phyloP scores from a whole-genome alignment of 1,139 yeast genomes.

The Hemisphaericaspora xylofermentans region DNA sequence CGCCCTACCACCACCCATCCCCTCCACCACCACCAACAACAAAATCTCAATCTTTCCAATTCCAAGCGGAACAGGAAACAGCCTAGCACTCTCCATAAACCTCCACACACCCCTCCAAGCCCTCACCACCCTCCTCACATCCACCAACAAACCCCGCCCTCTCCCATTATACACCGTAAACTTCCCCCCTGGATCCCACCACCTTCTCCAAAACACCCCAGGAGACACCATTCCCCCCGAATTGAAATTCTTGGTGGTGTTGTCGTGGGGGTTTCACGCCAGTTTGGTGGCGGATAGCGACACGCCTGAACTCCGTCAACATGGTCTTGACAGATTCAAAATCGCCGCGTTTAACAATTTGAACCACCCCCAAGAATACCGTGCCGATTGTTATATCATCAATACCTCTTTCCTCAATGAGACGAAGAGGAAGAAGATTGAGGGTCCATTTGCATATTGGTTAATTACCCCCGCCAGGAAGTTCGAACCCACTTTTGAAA shows the following conservation, averaged over 20 bases:
- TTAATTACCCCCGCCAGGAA: slow-evolving; percentile 59
- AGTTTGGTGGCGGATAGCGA: slow-evolving; percentile 80
- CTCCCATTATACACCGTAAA: slow-evolving; percentile 54
- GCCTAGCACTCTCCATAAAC: slow-evolving; percentile 65
- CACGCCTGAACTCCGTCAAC: slow-evolving; percentile 59
- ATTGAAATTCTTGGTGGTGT: slow-evolving; percentile 59
- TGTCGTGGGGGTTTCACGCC: slow-evolving; percentile 87
- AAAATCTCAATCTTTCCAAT: slow-evolving; percentile 45
- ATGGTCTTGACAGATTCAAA: slow-evolving; percentile 66
- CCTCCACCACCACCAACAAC: slow-evolving; percentile 8
- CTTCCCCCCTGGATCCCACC: slow-evolving; percentile 50
- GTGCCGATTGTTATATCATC: slow-evolving; percentile 33
- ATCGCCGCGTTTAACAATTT: slow-evolving; percentile 65
- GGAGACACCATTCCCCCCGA: slow-evolving; percentile 19
- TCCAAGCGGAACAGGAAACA: slow-evolving; percentile 89
- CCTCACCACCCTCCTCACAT: slow-evolving; percentile 43
- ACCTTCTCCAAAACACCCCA: slow-evolving; percentile 23
- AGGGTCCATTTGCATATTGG: slow-evolving; percentile 63
- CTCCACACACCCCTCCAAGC: slow-evolving; percentile 36
- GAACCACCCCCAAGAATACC: slow-evolving; percentile 47
- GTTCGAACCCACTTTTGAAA: slow-evolving; percentile 67
- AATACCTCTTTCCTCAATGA: no score
- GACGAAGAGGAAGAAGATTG: slow-evolving; percentile 13
- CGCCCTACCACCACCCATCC: slow-evolving; percentile 25
- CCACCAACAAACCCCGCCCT: slow-evolving; percentile 21